phyloP scores from a whole-genome alignment of 306 rosid species.

The Acacia acuminata region DNA sequence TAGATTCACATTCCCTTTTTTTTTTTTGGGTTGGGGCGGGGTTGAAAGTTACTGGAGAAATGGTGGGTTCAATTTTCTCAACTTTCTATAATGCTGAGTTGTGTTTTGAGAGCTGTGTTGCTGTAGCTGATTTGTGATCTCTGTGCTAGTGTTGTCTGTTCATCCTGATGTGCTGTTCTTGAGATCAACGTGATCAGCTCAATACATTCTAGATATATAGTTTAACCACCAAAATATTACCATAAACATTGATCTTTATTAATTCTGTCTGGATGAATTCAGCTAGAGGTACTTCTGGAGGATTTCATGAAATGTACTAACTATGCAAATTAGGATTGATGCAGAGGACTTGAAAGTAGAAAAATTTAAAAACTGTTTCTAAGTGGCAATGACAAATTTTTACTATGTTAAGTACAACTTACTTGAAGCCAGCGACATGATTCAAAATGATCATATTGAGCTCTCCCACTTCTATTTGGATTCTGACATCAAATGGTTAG shows the following conservation, averaged over 20 bases:
- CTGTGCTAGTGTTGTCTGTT: neutral
- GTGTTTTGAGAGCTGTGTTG: neutral
- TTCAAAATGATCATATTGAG: slow-evolving; percentile 79
- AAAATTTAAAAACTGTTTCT: slow-evolving; percentile 14
- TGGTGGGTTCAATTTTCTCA: neutral
- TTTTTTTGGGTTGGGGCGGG: neutral
- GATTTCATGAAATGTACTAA: slow-evolving; percentile 15
- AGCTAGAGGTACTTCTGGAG: slow-evolving; percentile 19
- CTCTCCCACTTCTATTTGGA: slow-evolving; percentile 78
- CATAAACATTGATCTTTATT: slow-evolving; percentile 20
- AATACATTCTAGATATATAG: neutral
- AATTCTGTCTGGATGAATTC: slow-evolving; percentile 8
- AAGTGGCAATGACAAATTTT: slow-evolving; percentile 13
- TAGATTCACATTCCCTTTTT: neutral
- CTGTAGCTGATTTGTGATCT: neutral
- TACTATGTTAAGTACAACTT: slow-evolving; percentile 49
- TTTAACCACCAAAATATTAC: slow-evolving; percentile 15
- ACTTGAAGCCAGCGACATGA: slow-evolving; percentile 97
- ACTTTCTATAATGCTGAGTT: neutral
- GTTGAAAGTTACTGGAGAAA: neutral
- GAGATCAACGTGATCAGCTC: slow-evolving; percentile 11
- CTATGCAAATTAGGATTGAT: slow-evolving; percentile 11
- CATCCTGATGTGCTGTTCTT: neutral
- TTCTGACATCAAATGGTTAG: slow-evolving; percentile 53
- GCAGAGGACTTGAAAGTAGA: slow-evolving; percentile 10